phyloP scores from a whole-genome alignment of 2,329 filamentous ascomycete genomes.

The Diplocarpon rosae region DNA sequence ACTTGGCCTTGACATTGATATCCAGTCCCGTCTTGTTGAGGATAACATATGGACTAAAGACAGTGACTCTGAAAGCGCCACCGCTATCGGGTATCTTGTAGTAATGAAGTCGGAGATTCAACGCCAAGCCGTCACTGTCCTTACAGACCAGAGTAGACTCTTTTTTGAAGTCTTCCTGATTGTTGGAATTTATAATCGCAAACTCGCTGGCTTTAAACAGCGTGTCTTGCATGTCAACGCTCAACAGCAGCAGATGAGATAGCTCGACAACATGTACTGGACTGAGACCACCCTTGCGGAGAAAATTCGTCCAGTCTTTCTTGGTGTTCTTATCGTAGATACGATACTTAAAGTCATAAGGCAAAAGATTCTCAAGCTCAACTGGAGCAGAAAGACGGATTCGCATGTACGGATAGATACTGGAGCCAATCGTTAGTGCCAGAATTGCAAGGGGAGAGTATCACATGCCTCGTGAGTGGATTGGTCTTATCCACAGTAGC shows the following conservation, averaged over 20 bases:
- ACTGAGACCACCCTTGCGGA: constrained; percentile 91
- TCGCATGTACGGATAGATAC: constrained; percentile 87
- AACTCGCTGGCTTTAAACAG: constrained; percentile 93
- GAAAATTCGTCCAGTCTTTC: constrained; percentile 98
- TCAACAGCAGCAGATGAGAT: constrained; percentile 83
- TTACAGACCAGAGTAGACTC: constrained; percentile 73
- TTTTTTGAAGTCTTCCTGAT: constrained; percentile 76
- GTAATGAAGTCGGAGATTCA: constrained; percentile 84
- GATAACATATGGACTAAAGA: constrained; percentile 91
- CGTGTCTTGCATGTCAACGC: constrained; percentile 93
- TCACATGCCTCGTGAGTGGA: constrained; percentile 58
- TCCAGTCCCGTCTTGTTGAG: constrained; percentile 91
- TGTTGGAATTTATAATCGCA: constrained; percentile 87
- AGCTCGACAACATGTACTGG: constrained; percentile 95
- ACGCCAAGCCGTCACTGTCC: constrained; percentile 67
- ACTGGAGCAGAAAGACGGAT: constrained; percentile 85
- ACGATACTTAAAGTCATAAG: constrained; percentile 97
- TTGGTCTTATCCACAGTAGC: constrained; percentile 75
- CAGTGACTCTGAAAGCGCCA: constrained; percentile 88
- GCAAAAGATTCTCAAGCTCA: constrained; percentile 86
- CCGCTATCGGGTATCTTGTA: constrained; percentile 82
- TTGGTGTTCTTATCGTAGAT: constrained; percentile 99
- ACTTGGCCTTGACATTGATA: constrained; percentile 79
- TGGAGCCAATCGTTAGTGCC: constrained; percentile 30
- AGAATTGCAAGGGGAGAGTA: not conserved